Evolutionary conservation across 2,329 filamentous ascomycete species (phyloP), one percentile per base, ranked within the genome.

Genomic region (Amesomyces nigricolor): DNA sequence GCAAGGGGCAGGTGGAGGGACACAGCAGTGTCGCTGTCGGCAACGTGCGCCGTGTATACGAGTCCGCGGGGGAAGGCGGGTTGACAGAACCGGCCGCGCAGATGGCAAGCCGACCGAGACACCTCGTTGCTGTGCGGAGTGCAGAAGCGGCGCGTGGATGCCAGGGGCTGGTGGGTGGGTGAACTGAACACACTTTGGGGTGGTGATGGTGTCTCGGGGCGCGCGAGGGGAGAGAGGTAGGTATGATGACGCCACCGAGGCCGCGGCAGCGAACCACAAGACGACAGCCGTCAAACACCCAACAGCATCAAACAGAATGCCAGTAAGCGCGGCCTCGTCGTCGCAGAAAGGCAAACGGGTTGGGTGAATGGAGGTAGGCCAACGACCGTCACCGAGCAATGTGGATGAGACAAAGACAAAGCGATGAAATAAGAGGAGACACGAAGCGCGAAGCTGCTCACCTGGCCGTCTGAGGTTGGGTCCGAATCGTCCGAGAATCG

Each of bases 201-300:
- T 50, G 47, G 40, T 46, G 42, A 26, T 44, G n/a, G 37, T 55
- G 47, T 54, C 46, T 49, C 22, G 37, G 22, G 22, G 51, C 6
- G 14, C n/a, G 51, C 43, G 39, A 39, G n/a, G 3, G 19, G 11
- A 19, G 50, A 26, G 22, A 26, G 22, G 2, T 2, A 26, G 22
- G 22, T 26, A 26, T 26, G 22, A 57, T 59, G 51, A 61, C 54
- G 56, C 51, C 54, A 56, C 51, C 40, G 37, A 43, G 38, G 42
- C 22, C 37, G 13, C 16, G 14, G 19, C 39, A n/a, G 46, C 17
- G 26, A 47, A 38, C 50, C 45, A 50, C 47, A 32, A 47, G 22
- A 44, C 22, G 19, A 14, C 19, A 30, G 30, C 30, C 16, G 17
- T 22, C 46, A 49, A 11, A 11, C 32, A 35, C 32, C 32, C 32